A percentile compares a stretch with the other conserved stretches of the same genome.
Conservation (phyloP, 2,329 filamentous ascomycete species). For the Fusarium liriodendri region DNA sequence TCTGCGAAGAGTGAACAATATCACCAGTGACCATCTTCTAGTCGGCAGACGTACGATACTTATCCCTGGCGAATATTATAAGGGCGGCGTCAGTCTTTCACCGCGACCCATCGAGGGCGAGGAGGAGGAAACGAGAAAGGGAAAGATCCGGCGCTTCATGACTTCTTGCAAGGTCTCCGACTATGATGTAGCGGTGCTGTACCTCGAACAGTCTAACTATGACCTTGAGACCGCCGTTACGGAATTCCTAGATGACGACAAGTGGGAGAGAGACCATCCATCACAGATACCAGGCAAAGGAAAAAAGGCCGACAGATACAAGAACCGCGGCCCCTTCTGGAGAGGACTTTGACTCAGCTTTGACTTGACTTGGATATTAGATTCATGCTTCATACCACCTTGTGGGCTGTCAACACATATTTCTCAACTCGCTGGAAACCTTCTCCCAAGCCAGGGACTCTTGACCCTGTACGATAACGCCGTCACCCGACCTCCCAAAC, state of each 20-base stretch:
- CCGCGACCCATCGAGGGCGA: constrained; percentile 79
- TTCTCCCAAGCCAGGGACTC: constrained; percentile 40
- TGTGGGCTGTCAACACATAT: constrained; percentile 35
- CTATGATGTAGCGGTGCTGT: constrained; percentile 80
- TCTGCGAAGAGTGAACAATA: constrained; percentile 74
- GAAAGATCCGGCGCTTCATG: constrained; percentile 81
- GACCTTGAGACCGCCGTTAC: constrained; percentile 73
- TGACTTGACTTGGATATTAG: constrained; percentile 38
- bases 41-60: constrained; percentile 75
- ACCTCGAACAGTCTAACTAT: constrained; percentile 77
- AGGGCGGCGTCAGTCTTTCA: constrained; percentile 73
- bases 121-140: constrained; percentile 78
- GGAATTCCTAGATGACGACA: constrained; percentile 76
- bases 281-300: constrained; percentile 33
- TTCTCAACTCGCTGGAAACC: constrained; percentile 40
- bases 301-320: constrained; percentile 44
- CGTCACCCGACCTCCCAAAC: constrained; percentile 35
- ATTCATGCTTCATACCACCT: constrained; percentile 45
- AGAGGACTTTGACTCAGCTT: constrained; percentile 41
- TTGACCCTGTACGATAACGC: constrained; percentile 47
- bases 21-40: constrained; percentile 78
- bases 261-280: constrained; percentile 79
- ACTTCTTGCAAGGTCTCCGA: constrained; percentile 80
- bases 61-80: constrained; percentile 78
- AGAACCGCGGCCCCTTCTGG: constrained; percentile 48